A percentile compares a stretch with the other conserved stretches of the same genome.
phyloP scores from a whole-genome alignment of 2,329 filamentous ascomycete species.

The Cladophialophora immunda region DNA sequence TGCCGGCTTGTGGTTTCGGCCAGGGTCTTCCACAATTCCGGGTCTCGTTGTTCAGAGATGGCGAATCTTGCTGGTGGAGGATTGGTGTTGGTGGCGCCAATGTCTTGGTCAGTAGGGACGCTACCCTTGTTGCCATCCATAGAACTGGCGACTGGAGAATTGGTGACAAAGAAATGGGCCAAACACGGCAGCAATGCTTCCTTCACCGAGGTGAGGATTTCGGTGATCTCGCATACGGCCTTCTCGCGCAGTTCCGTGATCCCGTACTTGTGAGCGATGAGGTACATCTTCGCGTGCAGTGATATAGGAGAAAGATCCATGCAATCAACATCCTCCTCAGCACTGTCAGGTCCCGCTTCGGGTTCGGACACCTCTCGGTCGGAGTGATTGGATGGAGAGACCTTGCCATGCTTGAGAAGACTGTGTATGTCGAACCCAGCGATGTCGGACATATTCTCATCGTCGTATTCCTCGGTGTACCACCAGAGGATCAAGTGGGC shows the following conservation, averaged over 20 bases:
- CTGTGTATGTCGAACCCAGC: neutral
- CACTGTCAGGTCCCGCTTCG: neutral
- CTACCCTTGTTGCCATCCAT: neutral
- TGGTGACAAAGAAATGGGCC: neutral
- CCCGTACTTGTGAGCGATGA: constrained; percentile 31
- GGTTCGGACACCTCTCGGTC: neutral
- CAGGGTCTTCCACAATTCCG: constrained; percentile 19
- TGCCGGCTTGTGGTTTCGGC: constrained; percentile 13
- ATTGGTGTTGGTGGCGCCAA: neutral
- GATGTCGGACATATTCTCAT: neutral
- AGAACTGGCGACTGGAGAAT: neutral
- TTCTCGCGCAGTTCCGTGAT: constrained; percentile 20
- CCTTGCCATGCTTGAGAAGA: constrained; percentile 13
- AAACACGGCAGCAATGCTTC: constrained; percentile 17
- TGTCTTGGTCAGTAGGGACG: neutral
- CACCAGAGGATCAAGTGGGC: constrained; percentile 30
- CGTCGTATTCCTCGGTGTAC: constrained; percentile 20
- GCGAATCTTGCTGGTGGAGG: neutral
- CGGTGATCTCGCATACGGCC: constrained; percentile 14
- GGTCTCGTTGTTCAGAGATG: neutral
- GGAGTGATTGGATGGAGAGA: neutral
- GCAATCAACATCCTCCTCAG: neutral
- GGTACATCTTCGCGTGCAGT: constrained; percentile 33
- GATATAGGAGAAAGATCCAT: constrained; percentile 1
- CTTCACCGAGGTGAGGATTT: constrained; percentile 10